phyloP scores from a whole-genome alignment of 257 asterid species.

The Solanum corneliomulleri region DNA sequence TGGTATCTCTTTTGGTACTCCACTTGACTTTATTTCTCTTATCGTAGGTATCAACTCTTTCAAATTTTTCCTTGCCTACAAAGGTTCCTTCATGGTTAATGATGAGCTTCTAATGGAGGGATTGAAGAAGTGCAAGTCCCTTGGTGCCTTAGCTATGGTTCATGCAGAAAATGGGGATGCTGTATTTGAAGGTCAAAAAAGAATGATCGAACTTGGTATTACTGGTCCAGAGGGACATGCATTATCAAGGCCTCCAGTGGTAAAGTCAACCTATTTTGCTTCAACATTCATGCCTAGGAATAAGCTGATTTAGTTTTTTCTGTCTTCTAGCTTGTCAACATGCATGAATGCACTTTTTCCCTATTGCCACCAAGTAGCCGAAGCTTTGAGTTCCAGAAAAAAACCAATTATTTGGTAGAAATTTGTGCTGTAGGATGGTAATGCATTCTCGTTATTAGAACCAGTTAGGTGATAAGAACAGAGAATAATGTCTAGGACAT shows the following conservation, averaged over 20 bases:
- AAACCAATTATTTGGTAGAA: not conserved
- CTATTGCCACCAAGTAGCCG: not conserved
- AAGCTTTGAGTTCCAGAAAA: not conserved
- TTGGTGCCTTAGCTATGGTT: slow-evolving; percentile 96
- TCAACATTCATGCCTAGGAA: not conserved
- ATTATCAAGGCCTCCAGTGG: slow-evolving; percentile 92
- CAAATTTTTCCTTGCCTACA: slow-evolving; percentile 86
- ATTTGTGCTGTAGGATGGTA: not conserved
- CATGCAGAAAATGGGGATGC: slow-evolving; percentile 99
- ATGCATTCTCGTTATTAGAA: not conserved
- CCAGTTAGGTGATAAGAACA: not conserved
- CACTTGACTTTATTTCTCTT: not conserved
- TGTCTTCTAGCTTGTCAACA: not conserved
- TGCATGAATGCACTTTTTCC: not conserved
- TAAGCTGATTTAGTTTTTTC: not conserved
- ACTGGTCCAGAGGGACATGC: slow-evolving; percentile 98
- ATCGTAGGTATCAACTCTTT: slow-evolving; percentile 81
- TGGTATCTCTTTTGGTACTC: not conserved
- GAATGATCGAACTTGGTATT: slow-evolving; percentile 87
- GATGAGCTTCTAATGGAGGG: slow-evolving; percentile 89
- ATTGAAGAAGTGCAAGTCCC: slow-evolving; percentile 85
- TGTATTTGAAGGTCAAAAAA: slow-evolving; percentile 82
- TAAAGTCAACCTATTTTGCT: slow-evolving; percentile 4
- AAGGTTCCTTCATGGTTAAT: slow-evolving; percentile 83
- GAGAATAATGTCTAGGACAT: not conserved